Conservation (phyloP, 192 early-diverging fungal genomes). For the Backusella psychrophila region DNA sequence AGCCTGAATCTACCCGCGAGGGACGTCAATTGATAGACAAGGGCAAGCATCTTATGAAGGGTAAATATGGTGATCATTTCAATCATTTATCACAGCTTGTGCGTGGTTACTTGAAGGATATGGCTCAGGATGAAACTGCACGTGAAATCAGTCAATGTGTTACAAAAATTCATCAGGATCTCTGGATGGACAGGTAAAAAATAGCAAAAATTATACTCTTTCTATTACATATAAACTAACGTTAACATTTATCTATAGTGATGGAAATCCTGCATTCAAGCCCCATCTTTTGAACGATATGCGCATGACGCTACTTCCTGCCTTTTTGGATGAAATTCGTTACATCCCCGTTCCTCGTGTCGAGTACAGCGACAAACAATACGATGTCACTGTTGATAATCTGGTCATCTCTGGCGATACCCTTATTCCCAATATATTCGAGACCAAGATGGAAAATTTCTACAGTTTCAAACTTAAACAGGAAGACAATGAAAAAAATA, state of each 20-base stretch:
- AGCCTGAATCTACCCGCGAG: slow-evolving; percentile 24
- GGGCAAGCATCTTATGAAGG: slow-evolving; percentile 20
- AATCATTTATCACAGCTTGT: slow-evolving; percentile 22
- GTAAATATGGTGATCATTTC: slow-evolving; percentile 29
- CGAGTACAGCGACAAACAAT: slow-evolving; percentile 43
- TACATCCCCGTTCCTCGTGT: slow-evolving; percentile 45
- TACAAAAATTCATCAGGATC: slow-evolving; percentile 29
- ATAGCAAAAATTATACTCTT: neutral
- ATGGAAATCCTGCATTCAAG: slow-evolving; percentile 40
- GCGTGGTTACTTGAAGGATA: slow-evolving; percentile 18
- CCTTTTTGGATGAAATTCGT: slow-evolving; percentile 40
- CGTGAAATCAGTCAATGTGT: slow-evolving; percentile 29
- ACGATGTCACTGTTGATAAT: slow-evolving; percentile 42
- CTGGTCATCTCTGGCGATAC: slow-evolving; percentile 39
- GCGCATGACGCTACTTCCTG: slow-evolving; percentile 36
- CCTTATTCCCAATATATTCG: slow-evolving; percentile 38
- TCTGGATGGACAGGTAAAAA: slow-evolving; percentile 37
- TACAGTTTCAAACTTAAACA: slow-evolving; percentile 32
- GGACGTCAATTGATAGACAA: slow-evolving; percentile 20
- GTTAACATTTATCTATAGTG: slow-evolving; percentile 7
- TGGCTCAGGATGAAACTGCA: slow-evolving; percentile 30
- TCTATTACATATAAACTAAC: neutral
- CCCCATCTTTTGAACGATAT: slow-evolving; percentile 44
- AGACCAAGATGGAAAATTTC: slow-evolving; percentile 36
- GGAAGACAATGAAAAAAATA: slow-evolving; percentile 8